phyloP scores from a whole-genome alignment of 768 basidiomycete genomes.

The Kwoniella shandongensis region DNA sequence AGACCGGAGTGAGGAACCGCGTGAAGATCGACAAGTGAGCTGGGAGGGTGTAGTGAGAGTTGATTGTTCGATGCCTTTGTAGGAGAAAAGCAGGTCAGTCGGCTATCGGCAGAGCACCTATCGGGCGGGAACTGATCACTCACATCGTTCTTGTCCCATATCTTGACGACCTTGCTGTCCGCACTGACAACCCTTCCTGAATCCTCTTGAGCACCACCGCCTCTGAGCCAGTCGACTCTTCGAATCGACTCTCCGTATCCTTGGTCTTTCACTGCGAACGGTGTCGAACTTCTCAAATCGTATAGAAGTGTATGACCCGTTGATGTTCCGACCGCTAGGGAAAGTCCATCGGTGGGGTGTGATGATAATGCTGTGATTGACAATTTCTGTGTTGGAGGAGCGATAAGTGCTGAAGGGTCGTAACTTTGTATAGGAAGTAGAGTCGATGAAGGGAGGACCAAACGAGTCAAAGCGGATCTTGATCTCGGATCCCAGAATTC shows the following conservation, averaged over 20 bases:
- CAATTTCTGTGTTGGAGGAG: constrained; percentile 51
- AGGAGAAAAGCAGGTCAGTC: constrained; percentile 8
- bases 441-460: constrained; percentile 36
- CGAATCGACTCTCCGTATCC: constrained; percentile 91
- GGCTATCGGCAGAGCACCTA: constrained; percentile 4
- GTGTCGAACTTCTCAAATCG: constrained; percentile 79
- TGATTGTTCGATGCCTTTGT: constrained; percentile 80
- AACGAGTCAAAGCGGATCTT: constrained; percentile 59
- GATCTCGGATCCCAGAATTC: constrained; percentile 97
- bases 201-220: constrained; percentile 68
- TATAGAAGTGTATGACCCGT: constrained; percentile 93
- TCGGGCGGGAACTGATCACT: constrained; percentile 6
- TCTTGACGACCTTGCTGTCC: constrained; percentile 95
- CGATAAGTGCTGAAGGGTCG: constrained; percentile 16
- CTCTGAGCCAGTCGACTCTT: constrained; percentile 83
- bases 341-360: constrained; percentile 76
- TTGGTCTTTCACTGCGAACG: constrained; percentile 90
- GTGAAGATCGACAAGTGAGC: constrained; percentile 85
- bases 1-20: constrained; percentile 86
- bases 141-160: constrained; percentile 81
- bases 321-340: constrained; percentile 90
- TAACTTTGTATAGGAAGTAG: constrained; percentile 39
- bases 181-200: constrained; percentile 86
- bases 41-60: constrained; percentile 84
- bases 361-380: constrained; percentile 83